These are phyloP conservation scores for Debaryomyces sp. DNA, from an alignment of 1,139 yeast species.

Conservation along the genomic window DNA sequence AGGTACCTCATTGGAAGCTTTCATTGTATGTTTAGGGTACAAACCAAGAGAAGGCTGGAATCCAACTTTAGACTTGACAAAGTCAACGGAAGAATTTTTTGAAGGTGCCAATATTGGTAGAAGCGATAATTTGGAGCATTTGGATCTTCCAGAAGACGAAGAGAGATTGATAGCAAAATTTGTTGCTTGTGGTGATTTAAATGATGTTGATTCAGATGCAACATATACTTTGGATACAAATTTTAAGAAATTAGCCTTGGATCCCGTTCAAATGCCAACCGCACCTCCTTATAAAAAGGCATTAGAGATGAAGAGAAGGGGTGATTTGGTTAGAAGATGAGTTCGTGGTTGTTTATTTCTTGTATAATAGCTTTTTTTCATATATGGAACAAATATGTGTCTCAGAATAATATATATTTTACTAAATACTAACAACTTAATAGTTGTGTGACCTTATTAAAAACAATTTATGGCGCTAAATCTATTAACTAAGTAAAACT, in stretches of 20 bases:
- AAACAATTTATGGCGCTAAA: neutral
- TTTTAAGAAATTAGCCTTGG: constrained; percentile 52
- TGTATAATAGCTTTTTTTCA: constrained; percentile 3
- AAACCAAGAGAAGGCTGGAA: constrained; percentile 81
- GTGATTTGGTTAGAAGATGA: constrained; percentile 43
- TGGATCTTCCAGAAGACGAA: constrained; percentile 51
- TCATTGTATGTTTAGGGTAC: constrained; percentile 89
- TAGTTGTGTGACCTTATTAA: neutral
- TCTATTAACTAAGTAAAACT: constrained; percentile 3
- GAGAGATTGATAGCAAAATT: constrained; percentile 82
- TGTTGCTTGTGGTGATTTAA: constrained; percentile 90
- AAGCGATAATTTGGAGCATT: constrained; percentile 42
- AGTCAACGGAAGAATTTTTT: constrained; percentile 81
- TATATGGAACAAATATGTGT: neutral
- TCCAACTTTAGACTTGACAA: constrained; percentile 59
- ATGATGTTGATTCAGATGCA: constrained; percentile 91
- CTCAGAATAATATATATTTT: neutral
- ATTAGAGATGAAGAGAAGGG: constrained; percentile 79
- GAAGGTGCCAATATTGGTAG: constrained; percentile 65
- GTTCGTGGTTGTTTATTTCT: neutral
- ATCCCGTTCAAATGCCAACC: constrained; percentile 93
- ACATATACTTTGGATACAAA: constrained; percentile 70
- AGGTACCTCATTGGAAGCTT: constrained; percentile 92
- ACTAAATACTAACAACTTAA: neutral
- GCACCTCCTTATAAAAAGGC: constrained; percentile 97